Base-by-base conservation (phyloP, 345 rosid genomes). In the Aegle marmelos region DNA sequence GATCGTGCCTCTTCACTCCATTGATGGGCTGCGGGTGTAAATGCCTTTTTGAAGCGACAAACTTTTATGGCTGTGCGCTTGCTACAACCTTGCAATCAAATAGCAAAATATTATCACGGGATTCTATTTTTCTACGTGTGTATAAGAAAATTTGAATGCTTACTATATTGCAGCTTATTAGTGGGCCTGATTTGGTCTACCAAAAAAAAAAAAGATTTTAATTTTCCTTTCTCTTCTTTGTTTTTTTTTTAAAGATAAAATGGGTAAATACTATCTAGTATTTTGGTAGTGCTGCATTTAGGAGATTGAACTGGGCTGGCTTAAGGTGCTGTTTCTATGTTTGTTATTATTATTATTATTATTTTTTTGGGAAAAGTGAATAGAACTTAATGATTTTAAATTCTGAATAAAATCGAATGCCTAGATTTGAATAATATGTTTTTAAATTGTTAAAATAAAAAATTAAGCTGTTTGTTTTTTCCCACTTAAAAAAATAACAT, bases 1-100 rank as follows among this genome's bases (percentile, higher is more conserved):
- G 56, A 67, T 24, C 13, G 60, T 54, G 74, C 28, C 79, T 74
- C 79, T 80, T 81, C 84, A 72, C 27, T 41, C n/a, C 73, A 33
- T 34, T 76, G 72, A 81, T 39, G 39, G 75, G 76, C n/a, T 57
- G 70, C 22, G 27, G 56, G 16, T 31, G 78, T 60, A 48, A 75
- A 30, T 31, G 33, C 27, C 63, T 13, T 72, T 57, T 33, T 57
- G n/a, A 72, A 72, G 63, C 45, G 9, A n/a, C 48, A 9, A 45
- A 48, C 70, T 70, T 7, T 34, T 39, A 78, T 61, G 77, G 58
- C 5, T 60, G 19, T 70, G 48, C 34, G 25, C n/a, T 37, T 13
- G 66, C 22, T 5, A 62, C 50, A 30, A 63, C 59, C 33, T 31
- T 70, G 39, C 61, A 62, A 53, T 17, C n/a, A 63, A n/a, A n/a